These are phyloP conservation scores for Russula abietina DNA, from an alignment of 768 basidiomycete genomes.

Conservation along the genomic window DNA sequence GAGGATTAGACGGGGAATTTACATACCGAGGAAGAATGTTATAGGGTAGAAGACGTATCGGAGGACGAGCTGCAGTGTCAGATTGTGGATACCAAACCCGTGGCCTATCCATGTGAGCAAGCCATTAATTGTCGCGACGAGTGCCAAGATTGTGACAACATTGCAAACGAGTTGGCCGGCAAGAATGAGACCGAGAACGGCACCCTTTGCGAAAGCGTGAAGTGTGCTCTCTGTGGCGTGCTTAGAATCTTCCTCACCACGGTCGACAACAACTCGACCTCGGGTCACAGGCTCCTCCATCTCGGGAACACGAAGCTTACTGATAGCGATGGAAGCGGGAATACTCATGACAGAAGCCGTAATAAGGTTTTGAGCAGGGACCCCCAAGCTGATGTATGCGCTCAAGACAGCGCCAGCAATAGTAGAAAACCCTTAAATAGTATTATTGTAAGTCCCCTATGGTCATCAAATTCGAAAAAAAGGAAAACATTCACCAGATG, in stretches of 20 bases:
- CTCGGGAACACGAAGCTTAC: conserved; percentile 83
- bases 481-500: conserved; percentile 51
- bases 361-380: conserved; percentile 72
- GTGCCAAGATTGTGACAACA: conserved; percentile 77
- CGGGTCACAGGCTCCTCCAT: conserved; percentile 80
- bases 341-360: conserved; percentile 94
- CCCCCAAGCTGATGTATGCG: conserved; percentile 75
- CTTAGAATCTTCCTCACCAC: conserved; percentile 53
- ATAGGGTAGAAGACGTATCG: conserved; percentile 88
- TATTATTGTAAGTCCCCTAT: not conserved
- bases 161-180: conserved; percentile 90
- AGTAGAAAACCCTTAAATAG: conserved; percentile 63
- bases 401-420: conserved; percentile 86
- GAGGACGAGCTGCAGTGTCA: conserved; percentile 79
- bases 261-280: conserved; percentile 72
- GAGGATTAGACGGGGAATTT: not conserved
- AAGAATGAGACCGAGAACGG: conserved; percentile 76
- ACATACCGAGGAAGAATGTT: conserved; percentile 62
- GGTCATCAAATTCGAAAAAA: not conserved
- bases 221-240: conserved; percentile 66
- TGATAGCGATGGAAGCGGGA: conserved; percentile 88
- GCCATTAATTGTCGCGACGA: conserved; percentile 77
- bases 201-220: conserved; percentile 85
- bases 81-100: conserved; percentile 74
- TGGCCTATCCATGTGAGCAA: conserved; percentile 84